Conservation (phyloP, 1,139 yeast genomes). For the Lodderomyces parapsilosis region DNA sequence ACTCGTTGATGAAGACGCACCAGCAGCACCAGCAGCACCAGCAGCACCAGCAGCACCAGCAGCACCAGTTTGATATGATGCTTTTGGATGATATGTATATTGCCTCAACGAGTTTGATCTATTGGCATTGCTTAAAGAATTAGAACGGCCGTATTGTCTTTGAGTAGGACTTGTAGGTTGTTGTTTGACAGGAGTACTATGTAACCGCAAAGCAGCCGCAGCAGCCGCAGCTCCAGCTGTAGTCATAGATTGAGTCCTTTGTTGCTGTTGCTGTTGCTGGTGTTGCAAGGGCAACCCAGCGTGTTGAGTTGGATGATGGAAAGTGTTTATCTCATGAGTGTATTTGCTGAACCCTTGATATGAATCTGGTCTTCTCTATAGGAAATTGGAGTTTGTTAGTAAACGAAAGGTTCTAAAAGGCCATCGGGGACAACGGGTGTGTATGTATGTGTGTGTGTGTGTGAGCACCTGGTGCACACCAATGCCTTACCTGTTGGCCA, state of each 20-base stretch:
- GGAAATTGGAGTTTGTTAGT: neutral
- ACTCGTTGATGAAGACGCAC: neutral
- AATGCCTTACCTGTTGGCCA: no score
- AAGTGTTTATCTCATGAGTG: constrained; percentile 30
- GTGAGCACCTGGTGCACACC: no score
- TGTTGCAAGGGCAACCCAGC: constrained; percentile 24
- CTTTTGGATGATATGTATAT: constrained; percentile 41
- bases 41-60: neutral
- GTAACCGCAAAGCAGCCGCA: constrained; percentile 45
- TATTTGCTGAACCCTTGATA: constrained; percentile 43
- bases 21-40: neutral
- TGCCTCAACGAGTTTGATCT: constrained; percentile 22
- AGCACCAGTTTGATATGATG: constrained; percentile 29
- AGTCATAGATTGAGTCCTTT: constrained; percentile 24
- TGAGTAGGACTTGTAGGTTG: constrained; percentile 9
- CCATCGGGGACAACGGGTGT: no score
- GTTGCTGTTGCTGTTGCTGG: constrained; percentile 5
- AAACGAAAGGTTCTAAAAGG: neutral
- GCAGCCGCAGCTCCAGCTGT: constrained; percentile 45
- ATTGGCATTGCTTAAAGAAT: constrained; percentile 14
- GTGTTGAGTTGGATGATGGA: constrained; percentile 18
- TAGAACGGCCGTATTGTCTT: constrained; percentile 13
- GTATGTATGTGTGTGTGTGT: no score
- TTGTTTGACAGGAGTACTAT: constrained; percentile 18
- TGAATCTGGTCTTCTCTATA: constrained; percentile 13